phyloP scores from a whole-genome alignment of 306 rosid genomes.

The Alnus rubra region DNA sequence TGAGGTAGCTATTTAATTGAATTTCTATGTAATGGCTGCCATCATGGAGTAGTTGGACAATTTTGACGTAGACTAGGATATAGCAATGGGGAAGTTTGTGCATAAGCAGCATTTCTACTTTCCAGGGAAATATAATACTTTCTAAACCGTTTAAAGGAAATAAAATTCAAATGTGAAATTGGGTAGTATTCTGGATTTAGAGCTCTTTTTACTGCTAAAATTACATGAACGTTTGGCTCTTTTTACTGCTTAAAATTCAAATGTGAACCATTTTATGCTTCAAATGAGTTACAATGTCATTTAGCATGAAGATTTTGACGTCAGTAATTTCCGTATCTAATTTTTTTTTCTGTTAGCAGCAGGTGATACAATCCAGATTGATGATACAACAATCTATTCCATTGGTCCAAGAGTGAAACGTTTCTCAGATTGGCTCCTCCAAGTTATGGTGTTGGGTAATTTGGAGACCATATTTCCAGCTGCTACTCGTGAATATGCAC shows the following conservation, averaged over 20 bases:
- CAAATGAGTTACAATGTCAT: background rate
- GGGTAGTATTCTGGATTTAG: background rate
- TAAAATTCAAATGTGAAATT: background rate
- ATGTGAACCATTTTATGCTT: background rate
- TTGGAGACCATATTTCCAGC: slow-evolving; percentile 60
- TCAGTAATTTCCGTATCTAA: slow-evolving; percentile 5
- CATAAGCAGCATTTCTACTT: background rate
- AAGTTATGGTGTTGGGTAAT: slow-evolving; percentile 50
- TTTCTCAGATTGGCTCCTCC: slow-evolving; percentile 70
- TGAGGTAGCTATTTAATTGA: too few species aligned
- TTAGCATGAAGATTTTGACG: background rate
- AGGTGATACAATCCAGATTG: slow-evolving; percentile 37
- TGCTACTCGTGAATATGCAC: slow-evolving; percentile 53
- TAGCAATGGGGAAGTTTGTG: background rate
- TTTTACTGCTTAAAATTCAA: background rate
- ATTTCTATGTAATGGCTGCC: too few species aligned
- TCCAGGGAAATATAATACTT: background rate
- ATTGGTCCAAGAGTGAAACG: slow-evolving; percentile 49
- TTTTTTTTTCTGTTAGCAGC: slow-evolving; percentile 21
- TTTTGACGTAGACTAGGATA: background rate
- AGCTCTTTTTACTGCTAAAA: background rate
- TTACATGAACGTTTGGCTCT: background rate
- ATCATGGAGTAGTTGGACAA: too few species aligned
- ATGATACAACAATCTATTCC: slow-evolving; percentile 45
- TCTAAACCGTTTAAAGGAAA: background rate